Evolutionary conservation across 345 rosid species (phyloP).

Genomic region (Eucalyptus microcorys): DNA sequence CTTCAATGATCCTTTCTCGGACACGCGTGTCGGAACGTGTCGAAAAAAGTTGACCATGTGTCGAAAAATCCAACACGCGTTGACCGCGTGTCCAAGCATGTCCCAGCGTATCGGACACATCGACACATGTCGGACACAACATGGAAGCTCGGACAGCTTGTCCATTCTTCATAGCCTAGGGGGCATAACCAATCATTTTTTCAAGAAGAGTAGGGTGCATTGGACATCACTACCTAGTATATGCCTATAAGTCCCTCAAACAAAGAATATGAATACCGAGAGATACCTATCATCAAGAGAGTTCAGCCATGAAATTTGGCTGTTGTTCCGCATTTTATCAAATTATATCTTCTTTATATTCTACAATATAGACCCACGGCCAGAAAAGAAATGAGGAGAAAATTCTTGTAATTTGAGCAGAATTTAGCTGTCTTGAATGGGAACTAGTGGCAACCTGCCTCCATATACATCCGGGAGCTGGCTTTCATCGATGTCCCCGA

Average conservation of each 20-base stretch:
- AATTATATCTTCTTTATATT: neutral
- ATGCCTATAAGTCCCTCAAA: neutral
- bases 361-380: neutral
- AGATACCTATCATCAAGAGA: neutral
- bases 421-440: constrained; percentile 46
- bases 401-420: neutral
- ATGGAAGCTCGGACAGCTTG: accelerated
- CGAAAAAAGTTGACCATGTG: too few species aligned
- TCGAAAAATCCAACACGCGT: too few species aligned
- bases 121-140: accelerated
- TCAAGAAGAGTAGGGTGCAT: neutral
- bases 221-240: neutral
- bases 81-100: accelerated
- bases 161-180: neutral
- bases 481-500: constrained; percentile 60
- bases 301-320: neutral
- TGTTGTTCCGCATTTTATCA: neutral
- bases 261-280: neutral
- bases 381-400: neutral
- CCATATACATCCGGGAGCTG: constrained; percentile 79
- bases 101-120: accelerated
- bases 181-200: neutral
- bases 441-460: constrained; percentile 52
- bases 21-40: accelerated
- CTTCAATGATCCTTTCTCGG: accelerated